Evolutionary conservation across 192 early-diverging fungal species (phyloP).

Genomic region (Chytriomyces confervae): DNA sequence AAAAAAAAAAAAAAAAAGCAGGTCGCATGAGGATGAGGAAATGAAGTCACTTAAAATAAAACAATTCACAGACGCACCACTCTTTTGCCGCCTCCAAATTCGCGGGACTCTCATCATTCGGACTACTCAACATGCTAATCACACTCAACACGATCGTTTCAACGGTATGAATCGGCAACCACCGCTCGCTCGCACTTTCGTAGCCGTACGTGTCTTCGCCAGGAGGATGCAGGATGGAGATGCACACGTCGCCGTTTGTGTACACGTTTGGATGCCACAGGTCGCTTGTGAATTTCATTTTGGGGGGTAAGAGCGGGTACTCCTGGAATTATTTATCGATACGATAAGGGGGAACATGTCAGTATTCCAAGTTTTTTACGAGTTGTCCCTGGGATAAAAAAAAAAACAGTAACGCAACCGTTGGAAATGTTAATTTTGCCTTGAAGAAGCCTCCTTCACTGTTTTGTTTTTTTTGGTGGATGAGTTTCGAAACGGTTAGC

Average conservation of each 20-base stretch:
- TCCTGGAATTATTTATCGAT: constrained; percentile 36
- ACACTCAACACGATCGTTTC: constrained; percentile 91
- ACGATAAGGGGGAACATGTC: constrained; percentile 41
- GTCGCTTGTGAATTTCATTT: constrained; percentile 81
- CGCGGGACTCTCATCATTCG: constrained; percentile 95
- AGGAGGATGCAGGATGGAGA: constrained; percentile 87
- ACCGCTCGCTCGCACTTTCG: constrained; percentile 87
- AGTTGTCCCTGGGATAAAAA: background rate
- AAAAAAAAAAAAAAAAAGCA: too few species aligned
- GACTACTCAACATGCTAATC: constrained; percentile 87
- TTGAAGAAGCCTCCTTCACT: constrained; percentile 96
- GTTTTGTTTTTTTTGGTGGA: constrained; percentile 10
- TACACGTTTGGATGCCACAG: constrained; percentile 94
- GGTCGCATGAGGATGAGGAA: too few species aligned
- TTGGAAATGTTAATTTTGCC: constrained; percentile 54
- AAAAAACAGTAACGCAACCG: constrained; percentile 52
- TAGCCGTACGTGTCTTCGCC: constrained; percentile 94
- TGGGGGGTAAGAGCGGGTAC: constrained; percentile 90
- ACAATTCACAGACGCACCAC: constrained; percentile 21
- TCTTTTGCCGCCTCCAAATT: constrained; percentile 92
- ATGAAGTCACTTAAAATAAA: too few species aligned
- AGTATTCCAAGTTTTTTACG: background rate
- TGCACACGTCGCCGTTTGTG: constrained; percentile 88
- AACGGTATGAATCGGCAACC: constrained; percentile 95
- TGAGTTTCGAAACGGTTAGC: too few species aligned